Percentiles rank a stretch among this genome's conserved stretches.
These are phyloP conservation scores for Phylloporus arenicola DNA, from an alignment of 768 basidiomycete genomes.

Conservation along the genomic window DNA sequence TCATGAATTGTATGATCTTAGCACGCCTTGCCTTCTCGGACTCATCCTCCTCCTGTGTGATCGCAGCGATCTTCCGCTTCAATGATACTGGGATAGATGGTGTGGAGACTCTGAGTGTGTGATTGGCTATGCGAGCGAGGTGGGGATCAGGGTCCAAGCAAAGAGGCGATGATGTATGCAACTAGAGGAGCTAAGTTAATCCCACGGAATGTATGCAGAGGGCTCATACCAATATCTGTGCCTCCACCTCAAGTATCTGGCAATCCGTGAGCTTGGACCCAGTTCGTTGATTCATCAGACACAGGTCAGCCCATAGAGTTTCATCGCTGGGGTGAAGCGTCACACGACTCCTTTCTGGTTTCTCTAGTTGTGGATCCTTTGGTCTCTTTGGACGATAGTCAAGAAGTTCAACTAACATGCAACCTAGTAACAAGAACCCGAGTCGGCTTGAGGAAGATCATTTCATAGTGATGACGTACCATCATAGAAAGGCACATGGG, in stretches of 20 bases:
- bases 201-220: not conserved
- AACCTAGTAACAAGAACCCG: conserved; percentile 43
- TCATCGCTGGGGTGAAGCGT: conserved; percentile 76
- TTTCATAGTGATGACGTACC: conserved; percentile 41
- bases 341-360: conserved; percentile 60
- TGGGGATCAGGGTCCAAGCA: conserved; percentile 79
- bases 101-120: conserved; percentile 64
- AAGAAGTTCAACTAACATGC: conserved; percentile 78
- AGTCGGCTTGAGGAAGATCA: conserved; percentile 1
- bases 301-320: conserved; percentile 75
- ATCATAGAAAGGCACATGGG: conserved; percentile 76
- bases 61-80: conserved; percentile 67
- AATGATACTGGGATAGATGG: conserved; percentile 68
- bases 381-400: conserved; percentile 62
- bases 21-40: conserved; percentile 64
- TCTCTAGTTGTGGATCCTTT: conserved; percentile 54
- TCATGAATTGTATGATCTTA: conserved; percentile 79
- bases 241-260: conserved; percentile 69
- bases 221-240: conserved; percentile 58
- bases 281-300: conserved; percentile 55
- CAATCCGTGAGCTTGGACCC: conserved; percentile 62
- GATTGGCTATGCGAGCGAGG: conserved; percentile 70
- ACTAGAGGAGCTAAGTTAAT: conserved; percentile 35
- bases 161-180: conserved; percentile 68
- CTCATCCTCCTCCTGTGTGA: conserved; percentile 74